Percentiles rank a stretch among this genome's conserved stretches.
These are phyloP conservation scores for Apiospora saccharicola DNA, from an alignment of 2,329 filamentous ascomycete genomes.

Conservation along the genomic window DNA sequence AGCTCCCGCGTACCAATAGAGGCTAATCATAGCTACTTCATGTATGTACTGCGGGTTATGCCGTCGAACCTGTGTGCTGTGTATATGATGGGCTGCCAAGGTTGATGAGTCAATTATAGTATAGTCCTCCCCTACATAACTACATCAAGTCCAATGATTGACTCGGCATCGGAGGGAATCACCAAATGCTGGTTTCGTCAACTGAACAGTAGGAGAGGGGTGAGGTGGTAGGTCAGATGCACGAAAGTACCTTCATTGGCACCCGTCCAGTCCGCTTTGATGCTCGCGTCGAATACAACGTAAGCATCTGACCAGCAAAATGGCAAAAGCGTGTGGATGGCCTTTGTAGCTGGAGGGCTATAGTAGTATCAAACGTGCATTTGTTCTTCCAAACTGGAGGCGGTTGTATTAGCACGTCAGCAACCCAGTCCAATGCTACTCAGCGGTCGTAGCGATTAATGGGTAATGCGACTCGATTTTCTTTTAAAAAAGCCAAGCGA, in stretches of 20 bases:
- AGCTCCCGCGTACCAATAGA: constrained; percentile 2
- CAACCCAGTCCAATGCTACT: not conserved
- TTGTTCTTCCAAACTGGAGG: constrained; percentile 1
- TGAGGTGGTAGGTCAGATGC: not conserved
- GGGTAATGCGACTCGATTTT: constrained; percentile 10
- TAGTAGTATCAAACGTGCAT: not conserved
- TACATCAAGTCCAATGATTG: not conserved
- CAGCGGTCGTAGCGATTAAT: constrained; percentile 3
- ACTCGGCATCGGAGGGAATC: constrained; percentile 1
- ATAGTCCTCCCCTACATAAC: not conserved
- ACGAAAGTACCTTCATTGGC: not conserved
- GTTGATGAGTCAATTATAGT: constrained; percentile 12
- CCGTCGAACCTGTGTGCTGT: not conserved
- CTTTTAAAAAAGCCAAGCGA: not conserved
- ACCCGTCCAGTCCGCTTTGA: not conserved
- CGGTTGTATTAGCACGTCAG: constrained; percentile 6
- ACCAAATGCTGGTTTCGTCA: not conserved
- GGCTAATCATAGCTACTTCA: not conserved
- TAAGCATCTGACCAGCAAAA: constrained; percentile 4
- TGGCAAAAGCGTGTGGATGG: no score
- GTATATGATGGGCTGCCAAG: not conserved
- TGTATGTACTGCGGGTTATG: not conserved
- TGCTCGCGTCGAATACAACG: not conserved
- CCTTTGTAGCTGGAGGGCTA: not conserved
- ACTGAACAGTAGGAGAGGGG: not conserved